phyloP scores from a whole-genome alignment of 1,139 yeast species.

The Spathaspora jeffriesii region DNA sequence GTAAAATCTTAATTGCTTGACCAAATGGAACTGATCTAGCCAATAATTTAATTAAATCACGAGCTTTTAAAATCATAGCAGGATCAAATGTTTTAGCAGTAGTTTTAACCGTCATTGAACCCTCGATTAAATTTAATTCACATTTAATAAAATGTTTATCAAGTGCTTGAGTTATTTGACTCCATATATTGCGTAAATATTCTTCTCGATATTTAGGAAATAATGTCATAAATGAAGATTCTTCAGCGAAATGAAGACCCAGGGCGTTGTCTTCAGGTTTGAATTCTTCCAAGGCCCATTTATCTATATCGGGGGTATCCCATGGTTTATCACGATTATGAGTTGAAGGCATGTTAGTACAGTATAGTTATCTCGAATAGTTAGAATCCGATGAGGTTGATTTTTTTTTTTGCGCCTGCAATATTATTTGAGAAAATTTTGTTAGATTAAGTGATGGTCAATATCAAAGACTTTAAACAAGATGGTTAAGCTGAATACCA shows the following conservation, averaged over 20 bases:
- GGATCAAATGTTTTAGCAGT: slow-evolving; percentile 97
- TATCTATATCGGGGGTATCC: slow-evolving; percentile 96
- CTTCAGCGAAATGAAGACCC: slow-evolving; percentile 90
- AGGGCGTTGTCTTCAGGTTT: slow-evolving; percentile 85
- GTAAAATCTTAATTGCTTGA: slow-evolving; percentile 88
- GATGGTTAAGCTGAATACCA: not conserved
- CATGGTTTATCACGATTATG: slow-evolving; percentile 96
- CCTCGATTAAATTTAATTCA: slow-evolving; percentile 88
- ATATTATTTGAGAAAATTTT: not conserved
- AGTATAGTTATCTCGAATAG: not conserved
- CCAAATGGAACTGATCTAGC: slow-evolving; percentile 98
- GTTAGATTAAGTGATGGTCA: not conserved
- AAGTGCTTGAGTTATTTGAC: slow-evolving; percentile 82
- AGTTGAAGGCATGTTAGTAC: slow-evolving; percentile 72
- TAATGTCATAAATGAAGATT: slow-evolving; percentile 89
- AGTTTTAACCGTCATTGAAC: slow-evolving; percentile 96
- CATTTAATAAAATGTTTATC: slow-evolving; percentile 76
- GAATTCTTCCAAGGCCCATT: slow-evolving; percentile 91
- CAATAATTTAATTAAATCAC: slow-evolving; percentile 89
- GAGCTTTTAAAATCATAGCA: slow-evolving; percentile 87
- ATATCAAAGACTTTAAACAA: not conserved
- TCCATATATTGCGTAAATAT: slow-evolving; percentile 89
- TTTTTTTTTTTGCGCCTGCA: slow-evolving; percentile 5
- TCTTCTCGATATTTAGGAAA: slow-evolving; percentile 97
- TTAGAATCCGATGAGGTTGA: slow-evolving; percentile 12